Conservation (phyloP, 2,329 filamentous ascomycete species). For the Cercospora nicotianae region DNA sequence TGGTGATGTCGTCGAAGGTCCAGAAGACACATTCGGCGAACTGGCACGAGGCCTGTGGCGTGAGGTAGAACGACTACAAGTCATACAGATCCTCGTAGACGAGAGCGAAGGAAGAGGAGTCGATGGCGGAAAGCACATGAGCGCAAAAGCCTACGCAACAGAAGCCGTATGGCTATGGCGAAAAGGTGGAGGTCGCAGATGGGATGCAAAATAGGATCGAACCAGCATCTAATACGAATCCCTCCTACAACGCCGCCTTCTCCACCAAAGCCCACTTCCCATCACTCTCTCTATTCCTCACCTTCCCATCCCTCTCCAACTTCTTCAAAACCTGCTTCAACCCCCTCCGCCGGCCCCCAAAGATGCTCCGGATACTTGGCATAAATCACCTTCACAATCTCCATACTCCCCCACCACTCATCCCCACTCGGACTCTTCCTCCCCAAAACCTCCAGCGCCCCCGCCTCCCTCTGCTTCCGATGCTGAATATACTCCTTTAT, state of each 20-base stretch:
- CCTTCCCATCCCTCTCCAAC: slow-evolving; percentile 71
- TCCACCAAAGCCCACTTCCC: slow-evolving; percentile 38
- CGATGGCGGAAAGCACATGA: slow-evolving; percentile 65
- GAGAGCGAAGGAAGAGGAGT: slow-evolving; percentile 65
- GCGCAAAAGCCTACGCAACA: slow-evolving; percentile 78
- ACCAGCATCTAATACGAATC: neutral
- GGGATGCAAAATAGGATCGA: slow-evolving; percentile 46
- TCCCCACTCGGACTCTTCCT: slow-evolving; percentile 30
- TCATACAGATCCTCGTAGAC: slow-evolving; percentile 73
- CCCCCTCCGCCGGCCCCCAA: slow-evolving; percentile 72
- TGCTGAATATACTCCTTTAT: slow-evolving; percentile 83
- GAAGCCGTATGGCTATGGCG: slow-evolving; percentile 90
- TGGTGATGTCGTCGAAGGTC: slow-evolving; percentile 39
- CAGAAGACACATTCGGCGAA: slow-evolving; percentile 48
- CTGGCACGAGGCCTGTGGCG: slow-evolving; percentile 78
- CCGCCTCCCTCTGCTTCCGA: slow-evolving; percentile 73
- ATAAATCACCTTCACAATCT: slow-evolving; percentile 88
- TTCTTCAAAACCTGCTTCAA: slow-evolving; percentile 78
- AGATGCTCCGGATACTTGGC: slow-evolving; percentile 72
- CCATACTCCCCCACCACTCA: slow-evolving; percentile 67
- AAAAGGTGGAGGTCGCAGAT: slow-evolving; percentile 64
- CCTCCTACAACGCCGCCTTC: slow-evolving; percentile 26
- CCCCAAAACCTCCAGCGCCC: slow-evolving; percentile 66
- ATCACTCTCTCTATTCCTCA: slow-evolving; percentile 43
- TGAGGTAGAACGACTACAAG: slow-evolving; percentile 71